These are phyloP conservation scores for Laburnicola sp. DNA, from an alignment of 2,329 filamentous ascomycete species.

Conservation along the genomic window DNA sequence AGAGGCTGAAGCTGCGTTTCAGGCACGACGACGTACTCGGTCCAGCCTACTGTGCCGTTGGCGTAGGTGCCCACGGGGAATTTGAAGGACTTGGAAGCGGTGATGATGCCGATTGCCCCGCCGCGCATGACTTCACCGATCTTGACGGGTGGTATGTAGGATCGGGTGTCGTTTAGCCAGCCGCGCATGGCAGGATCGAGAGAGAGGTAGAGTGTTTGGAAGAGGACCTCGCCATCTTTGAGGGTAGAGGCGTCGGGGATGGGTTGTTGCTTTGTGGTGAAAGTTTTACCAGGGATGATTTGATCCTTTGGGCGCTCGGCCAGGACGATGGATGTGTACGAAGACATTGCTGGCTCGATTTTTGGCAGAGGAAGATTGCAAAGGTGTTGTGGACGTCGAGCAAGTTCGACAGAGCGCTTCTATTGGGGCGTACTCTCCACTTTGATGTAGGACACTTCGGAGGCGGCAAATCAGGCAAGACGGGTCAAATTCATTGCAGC, in stretches of 20 bases:
- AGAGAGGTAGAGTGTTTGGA: conserved; percentile 64
- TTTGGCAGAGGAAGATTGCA: background rate
- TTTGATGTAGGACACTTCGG: no score
- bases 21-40: conserved; percentile 63
- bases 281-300: conserved; percentile 69
- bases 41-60: conserved; percentile 62
- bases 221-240: conserved; percentile 66
- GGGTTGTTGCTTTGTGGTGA: conserved; percentile 57
- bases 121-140: conserved; percentile 72
- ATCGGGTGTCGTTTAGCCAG: conserved; percentile 63
- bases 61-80: conserved; percentile 64
- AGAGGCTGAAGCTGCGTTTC: conserved; percentile 55
- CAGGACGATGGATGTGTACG: conserved; percentile 58
- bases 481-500: background rate
- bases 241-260: conserved; percentile 54
- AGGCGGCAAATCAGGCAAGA: background rate
- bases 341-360: conserved; percentile 34
- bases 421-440: no score
- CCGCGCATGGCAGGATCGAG: conserved; percentile 77
- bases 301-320: conserved; percentile 63
- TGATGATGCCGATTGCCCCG: conserved; percentile 60
- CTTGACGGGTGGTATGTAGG: conserved; percentile 70
- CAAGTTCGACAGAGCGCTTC: no score
- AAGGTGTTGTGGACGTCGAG: background rate
- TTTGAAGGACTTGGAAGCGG: conserved; percentile 61